Conservation (phyloP, 2,329 filamentous ascomycete genomes). For the Aureobasidium zeae region DNA sequence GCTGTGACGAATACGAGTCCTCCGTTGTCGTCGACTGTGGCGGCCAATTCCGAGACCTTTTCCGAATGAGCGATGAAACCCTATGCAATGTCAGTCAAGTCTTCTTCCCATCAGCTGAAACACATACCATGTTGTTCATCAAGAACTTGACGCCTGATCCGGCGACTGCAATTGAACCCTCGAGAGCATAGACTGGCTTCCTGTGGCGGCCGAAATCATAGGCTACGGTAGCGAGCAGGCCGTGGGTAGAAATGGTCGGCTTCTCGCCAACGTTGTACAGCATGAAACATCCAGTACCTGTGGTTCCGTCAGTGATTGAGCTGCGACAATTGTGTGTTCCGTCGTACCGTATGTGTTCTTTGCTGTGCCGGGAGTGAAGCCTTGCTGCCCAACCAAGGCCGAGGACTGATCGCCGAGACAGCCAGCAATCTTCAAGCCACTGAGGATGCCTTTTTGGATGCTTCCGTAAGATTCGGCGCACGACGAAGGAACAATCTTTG, state of each 20-base stretch:
- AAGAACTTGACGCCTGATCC: slow-evolving; percentile 72
- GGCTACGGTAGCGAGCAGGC: slow-evolving; percentile 71
- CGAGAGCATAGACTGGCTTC: slow-evolving; percentile 68
- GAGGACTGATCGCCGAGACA: slow-evolving; percentile 71
- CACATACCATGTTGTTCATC: slow-evolving; percentile 54
- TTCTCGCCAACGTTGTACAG: slow-evolving; percentile 76
- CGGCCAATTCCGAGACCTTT: slow-evolving; percentile 52
- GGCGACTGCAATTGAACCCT: slow-evolving; percentile 75
- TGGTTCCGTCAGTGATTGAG: not conserved
- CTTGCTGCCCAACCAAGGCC: slow-evolving; percentile 72
- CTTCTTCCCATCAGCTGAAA: too few species aligned
- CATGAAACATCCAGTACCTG: slow-evolving; percentile 67
- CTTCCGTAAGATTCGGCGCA: slow-evolving; percentile 61
- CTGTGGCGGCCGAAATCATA: slow-evolving; percentile 60
- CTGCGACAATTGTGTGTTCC: not conserved
- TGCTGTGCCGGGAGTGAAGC: slow-evolving; percentile 66
- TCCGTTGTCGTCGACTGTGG: slow-evolving; percentile 59
- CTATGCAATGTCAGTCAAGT: too few species aligned
- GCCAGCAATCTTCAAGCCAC: slow-evolving; percentile 64
- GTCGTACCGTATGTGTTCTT: slow-evolving; percentile 75
- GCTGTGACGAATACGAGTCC: slow-evolving; percentile 76
- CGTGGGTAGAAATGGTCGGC: slow-evolving; percentile 70
- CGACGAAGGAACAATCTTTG: slow-evolving; percentile 71
- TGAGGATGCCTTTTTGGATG: slow-evolving; percentile 52
- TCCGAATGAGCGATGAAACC: slow-evolving; percentile 52